Conservation (phyloP, 768 basidiomycete genomes). For the Lactarius tabidus region DNA sequence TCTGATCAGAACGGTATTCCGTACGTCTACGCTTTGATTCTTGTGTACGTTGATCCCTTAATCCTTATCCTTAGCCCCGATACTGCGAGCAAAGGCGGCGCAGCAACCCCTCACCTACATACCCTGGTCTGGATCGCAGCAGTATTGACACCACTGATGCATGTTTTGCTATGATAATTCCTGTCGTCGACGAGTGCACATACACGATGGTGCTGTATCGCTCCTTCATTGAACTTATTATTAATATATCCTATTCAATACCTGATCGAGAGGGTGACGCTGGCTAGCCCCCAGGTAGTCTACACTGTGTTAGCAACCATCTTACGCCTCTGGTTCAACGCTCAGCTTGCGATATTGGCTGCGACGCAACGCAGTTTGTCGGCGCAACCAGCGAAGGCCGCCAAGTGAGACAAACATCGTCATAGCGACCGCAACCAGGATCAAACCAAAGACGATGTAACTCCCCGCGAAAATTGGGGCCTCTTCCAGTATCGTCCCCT, state of each 20-base stretch:
- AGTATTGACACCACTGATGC: not conserved
- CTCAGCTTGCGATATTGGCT: conserved; percentile 20
- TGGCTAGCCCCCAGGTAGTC: not conserved
- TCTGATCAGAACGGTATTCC: conserved; percentile 63
- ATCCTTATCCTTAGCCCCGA: conserved; percentile 31
- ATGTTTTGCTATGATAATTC: not conserved
- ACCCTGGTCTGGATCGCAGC: not conserved
- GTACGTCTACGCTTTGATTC: conserved; percentile 39
- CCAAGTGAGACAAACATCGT: conserved; percentile 21
- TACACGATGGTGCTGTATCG: not conserved
- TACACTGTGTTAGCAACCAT: not conserved
- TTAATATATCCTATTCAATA: conserved; percentile 1
- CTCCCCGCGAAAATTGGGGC: conserved; percentile 24
- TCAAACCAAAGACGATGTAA: conserved; percentile 34
- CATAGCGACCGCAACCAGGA: conserved; percentile 26
- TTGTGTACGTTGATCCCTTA: conserved; percentile 7
- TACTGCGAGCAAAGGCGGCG: conserved; percentile 27
- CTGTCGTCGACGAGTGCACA: not conserved
- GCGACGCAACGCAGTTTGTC: conserved; percentile 10
- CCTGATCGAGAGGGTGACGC: not conserved
- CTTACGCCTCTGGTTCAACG: conserved; percentile 20
- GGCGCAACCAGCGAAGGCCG: conserved; percentile 21
- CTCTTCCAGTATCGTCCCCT: conserved; percentile 19
- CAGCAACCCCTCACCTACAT: not conserved
- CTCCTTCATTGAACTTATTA: not conserved